phyloP scores from a whole-genome alignment of 768 basidiomycete species.

The Favolaschia claudopus region DNA sequence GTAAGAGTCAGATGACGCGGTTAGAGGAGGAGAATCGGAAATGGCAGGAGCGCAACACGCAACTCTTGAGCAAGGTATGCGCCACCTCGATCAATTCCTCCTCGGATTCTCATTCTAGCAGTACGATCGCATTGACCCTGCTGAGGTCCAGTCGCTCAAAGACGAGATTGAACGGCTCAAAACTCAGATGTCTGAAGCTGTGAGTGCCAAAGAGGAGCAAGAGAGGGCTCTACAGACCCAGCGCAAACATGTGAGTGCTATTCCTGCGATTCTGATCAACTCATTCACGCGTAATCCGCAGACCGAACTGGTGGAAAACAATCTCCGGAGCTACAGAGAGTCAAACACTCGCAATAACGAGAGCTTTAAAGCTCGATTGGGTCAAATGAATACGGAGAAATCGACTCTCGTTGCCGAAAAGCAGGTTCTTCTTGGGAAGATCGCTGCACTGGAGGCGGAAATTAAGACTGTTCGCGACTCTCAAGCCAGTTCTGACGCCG shows the following conservation, averaged over 20 bases:
- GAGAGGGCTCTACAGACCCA: conserved; percentile 37
- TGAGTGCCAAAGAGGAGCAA: conserved; percentile 32
- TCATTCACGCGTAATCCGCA: conserved; percentile 31
- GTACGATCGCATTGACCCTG: conserved; percentile 91
- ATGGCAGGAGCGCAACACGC: conserved; percentile 87
- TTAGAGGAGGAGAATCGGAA: conserved; percentile 79
- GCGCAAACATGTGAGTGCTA: conserved; percentile 38
- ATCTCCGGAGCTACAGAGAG: conserved; percentile 45
- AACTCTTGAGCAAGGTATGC: conserved; percentile 79
- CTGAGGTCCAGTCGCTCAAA: conserved; percentile 81
- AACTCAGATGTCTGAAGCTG: conserved; percentile 21
- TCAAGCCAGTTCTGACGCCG: conserved; percentile 29
- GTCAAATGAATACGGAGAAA: conserved; percentile 45
- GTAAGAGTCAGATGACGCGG: conserved; percentile 68
- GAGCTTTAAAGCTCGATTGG: conserved; percentile 37
- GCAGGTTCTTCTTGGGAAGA: conserved; percentile 43
- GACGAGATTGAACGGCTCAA: conserved; percentile 71
- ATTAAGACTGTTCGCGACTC: conserved; percentile 39
- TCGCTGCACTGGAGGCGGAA: conserved; percentile 47
- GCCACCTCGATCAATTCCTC: not conserved
- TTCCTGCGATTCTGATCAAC: not conserved
- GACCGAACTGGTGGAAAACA: conserved; percentile 53
- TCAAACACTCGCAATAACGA: conserved; percentile 28
- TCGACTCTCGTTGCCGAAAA: conserved; percentile 47
- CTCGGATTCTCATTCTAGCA: conserved; percentile 33